Evolutionary conservation across 1,284 basidiomycete genomes (phyloP), one percentile per base, ranked within the genome.

Genomic region (Ceratorhiza oryzae-sativae): DNA sequence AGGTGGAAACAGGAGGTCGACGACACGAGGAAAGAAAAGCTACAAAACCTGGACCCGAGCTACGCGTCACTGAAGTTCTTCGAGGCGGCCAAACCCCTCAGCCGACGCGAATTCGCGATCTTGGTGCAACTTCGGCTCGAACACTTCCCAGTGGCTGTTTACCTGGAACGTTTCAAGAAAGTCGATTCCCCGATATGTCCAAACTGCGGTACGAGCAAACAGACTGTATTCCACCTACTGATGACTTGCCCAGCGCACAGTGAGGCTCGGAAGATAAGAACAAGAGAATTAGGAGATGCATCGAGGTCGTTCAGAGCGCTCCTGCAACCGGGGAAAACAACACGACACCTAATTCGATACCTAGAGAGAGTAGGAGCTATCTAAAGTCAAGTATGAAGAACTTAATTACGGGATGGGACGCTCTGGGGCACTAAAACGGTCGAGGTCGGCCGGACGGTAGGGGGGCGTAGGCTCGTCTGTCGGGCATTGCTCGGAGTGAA

Each of bases 381-480:
- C 13, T 39, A 39, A 13, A 39, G 36, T 13, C 36, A 13, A 13
- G 13, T 39, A 39, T 13, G 36, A 39, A 39, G 13, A 39, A 39
- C 36, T 13, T 39, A 39, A 39, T 39, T 39, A 39, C 36, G 36
- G 8, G 36, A 39, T 39, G 36, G 36, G 36, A 39, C 36, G 36
- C 36, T 39, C 36, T 39, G 36, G 46, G 46, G 46, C 46, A 20
- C 46, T 49, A 49, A 49, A 23, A 49, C 46, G 46, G 23, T 23
- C 46, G 18, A 20, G 9, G n/a, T n/a, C n/a, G 46, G 56, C n/a
- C 39, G 56, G 56, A 59, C 32, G 23, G 32, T 34, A 41, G 56
- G 56, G 56, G 32, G 56, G 56, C 56, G 30, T 23, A 39, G 56
- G 56, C 56, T 39, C 32, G 56, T 59, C 56, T 41, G 56, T 59